Evolutionary conservation across 2,329 filamentous ascomycete species (phyloP).

Genomic region (Diaporthe longicolla): DNA sequence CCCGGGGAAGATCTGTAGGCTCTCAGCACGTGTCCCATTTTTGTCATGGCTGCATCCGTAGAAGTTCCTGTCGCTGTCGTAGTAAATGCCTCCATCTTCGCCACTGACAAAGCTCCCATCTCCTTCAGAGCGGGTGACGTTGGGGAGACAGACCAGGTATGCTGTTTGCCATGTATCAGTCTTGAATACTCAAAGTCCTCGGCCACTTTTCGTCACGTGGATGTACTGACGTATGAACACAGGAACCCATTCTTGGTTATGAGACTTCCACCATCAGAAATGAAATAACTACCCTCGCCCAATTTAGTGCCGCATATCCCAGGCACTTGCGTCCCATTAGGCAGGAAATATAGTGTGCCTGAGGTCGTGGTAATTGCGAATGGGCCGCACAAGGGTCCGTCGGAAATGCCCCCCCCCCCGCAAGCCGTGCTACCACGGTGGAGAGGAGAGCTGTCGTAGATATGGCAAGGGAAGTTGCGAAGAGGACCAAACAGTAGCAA

Average conservation of each 20-base stretch:
- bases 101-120: neutral
- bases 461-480: neutral
- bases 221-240: constrained; percentile 6
- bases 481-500: neutral
- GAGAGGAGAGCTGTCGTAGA: neutral
- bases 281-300: neutral
- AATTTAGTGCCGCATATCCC: neutral
- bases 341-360: neutral
- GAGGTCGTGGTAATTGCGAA: constrained; percentile 5
- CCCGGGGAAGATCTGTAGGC: neutral
- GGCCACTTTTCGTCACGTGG: neutral
- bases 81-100: neutral
- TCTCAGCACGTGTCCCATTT: neutral
- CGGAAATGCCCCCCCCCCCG: neutral
- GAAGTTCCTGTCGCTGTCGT: neutral
- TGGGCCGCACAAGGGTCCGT: neutral
- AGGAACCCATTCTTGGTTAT: neutral
- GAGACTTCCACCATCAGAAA: neutral
- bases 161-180: neutral
- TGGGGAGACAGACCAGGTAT: constrained; percentile 1
- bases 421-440: neutral
- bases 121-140: neutral
- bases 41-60: neutral
- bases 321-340: neutral
- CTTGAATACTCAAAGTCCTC: neutral